These are phyloP conservation scores for Coemansia guatemalensis DNA, from an alignment of 192 early-diverging fungal genomes.

Conservation along the genomic window DNA sequence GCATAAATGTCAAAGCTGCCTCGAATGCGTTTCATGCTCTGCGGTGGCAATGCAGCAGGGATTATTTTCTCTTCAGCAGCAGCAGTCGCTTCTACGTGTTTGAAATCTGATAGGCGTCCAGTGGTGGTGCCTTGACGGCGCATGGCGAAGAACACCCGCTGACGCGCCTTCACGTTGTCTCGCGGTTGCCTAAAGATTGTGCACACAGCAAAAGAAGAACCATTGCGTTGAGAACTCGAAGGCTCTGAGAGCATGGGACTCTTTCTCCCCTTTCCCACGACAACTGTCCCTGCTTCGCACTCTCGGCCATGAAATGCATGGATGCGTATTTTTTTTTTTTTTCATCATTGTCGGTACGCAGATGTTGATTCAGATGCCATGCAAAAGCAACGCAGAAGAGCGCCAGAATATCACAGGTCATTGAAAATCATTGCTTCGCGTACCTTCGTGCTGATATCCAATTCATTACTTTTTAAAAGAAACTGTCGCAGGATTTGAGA, in stretches of 20 bases:
- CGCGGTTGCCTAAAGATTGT: neutral
- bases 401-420: neutral
- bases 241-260: neutral
- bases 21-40: conserved; percentile 11
- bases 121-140: conserved; percentile 1
- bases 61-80: neutral
- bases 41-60: neutral
- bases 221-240: neutral
- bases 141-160: conserved; percentile 14
- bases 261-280: too few relatives aligned
- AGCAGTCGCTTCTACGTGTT: neutral
- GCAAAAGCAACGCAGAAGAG: neutral
- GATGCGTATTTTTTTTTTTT: too few relatives aligned
- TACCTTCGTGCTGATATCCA: conserved; percentile 10
- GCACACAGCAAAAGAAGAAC: too few relatives aligned
- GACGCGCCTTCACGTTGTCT: conserved; percentile 7
- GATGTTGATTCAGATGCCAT: neutral
- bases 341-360: too few relatives aligned
- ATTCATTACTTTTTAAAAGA: conserved; percentile 3
- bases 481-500: neutral
- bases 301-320: too few relatives aligned
- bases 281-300: too few relatives aligned
- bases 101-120: neutral
- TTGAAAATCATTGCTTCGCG: neutral
- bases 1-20: conserved; percentile 22